These are phyloP conservation scores for Erodium moschatum DNA, from an alignment of 441 rosid genomes.

Conservation along the genomic window DNA sequence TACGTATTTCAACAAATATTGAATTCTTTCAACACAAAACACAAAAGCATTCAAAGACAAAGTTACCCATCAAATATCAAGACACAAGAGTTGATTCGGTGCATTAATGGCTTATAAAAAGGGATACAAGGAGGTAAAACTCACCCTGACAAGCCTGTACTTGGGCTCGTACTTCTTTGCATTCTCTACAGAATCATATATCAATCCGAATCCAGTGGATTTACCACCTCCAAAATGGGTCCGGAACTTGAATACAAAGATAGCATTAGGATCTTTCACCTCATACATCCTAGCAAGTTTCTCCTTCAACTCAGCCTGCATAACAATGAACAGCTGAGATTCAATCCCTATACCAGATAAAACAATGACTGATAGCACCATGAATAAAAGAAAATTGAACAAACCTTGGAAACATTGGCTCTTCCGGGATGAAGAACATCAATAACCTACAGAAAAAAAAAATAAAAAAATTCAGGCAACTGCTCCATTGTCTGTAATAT, in stretches of 20 bases:
- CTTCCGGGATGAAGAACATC: slow-evolving; percentile 4
- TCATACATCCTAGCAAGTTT: not conserved
- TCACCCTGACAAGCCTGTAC: not conserved
- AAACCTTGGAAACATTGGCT: slow-evolving; percentile 7
- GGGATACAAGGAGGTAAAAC: not conserved
- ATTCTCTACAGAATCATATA: not conserved
- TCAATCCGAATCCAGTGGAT: not conserved
- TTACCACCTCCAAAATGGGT: not conserved
- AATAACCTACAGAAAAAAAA: not conserved
- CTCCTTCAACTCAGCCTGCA: not conserved
- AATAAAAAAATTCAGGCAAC: not conserved
- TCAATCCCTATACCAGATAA: no score
- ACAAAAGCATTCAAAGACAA: no score
- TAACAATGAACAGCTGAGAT: no score
- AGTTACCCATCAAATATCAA: no score
- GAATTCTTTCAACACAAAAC: no score
- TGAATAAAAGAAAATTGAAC: not conserved
- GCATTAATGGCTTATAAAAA: no score
- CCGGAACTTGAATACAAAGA: not conserved
- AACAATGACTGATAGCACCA: not conserved
- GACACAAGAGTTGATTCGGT: no score
- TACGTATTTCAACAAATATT: no score
- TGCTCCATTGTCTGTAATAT: not conserved
- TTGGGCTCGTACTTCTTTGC: not conserved
- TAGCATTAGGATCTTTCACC: not conserved